Evolutionary conservation across 164 flowering plant species (phyloP), one percentile per base, ranked within the genome.

Genomic region (Macadamia integrifolia): DNA sequence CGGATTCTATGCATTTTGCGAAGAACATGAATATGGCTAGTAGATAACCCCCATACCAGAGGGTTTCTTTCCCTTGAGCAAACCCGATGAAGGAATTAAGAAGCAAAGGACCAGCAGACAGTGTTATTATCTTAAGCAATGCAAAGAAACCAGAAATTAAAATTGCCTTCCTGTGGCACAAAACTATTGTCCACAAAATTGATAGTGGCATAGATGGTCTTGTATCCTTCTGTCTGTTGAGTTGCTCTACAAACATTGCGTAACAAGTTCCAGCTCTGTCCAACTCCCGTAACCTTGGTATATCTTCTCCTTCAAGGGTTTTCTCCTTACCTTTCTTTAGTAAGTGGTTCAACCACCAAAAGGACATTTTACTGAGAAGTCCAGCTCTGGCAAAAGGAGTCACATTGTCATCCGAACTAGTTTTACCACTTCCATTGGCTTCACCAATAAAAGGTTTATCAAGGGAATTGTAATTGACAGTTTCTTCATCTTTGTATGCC

Each of bases 321-420:
- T 82, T 85, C 74, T 67, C 58, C 29, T 67, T 77, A 9, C 92
- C 95, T 42, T 65, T 79, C 66, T 77, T 78, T 82, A 89, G 68
- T 65, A 89, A 46, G 1, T 89, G 74, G 80, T 82, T 87, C 74
- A 89, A 46, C 95, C 92, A 89, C 90, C 86, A 82, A 74, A 89
- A 89, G 17, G 88, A 59, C 75, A 85, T 67, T 40, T 23, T 70
- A 66, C 81, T 82, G 12, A 84, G 58, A 35, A 84, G 65, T 2
- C 88, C 85, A 29, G 91, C 88, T 57, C 57, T 66, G 32, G 81
- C 74, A 69, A 88, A 85, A 6, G 84, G 82, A 55, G 89, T 83
- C 5, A 83, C 79, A 69, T 71, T 28, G n/a, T 30, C 74, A 57
- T 58, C 65, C 3, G 67, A 48, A 68, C 69, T 65, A n/a, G 12